A percentile compares a stretch with the other conserved stretches of the same genome.
These are phyloP conservation scores for Straminergon stramineum DNA, from an alignment of 225 moss, liverwort and hornwort genomes.

Conservation along the genomic window DNA sequence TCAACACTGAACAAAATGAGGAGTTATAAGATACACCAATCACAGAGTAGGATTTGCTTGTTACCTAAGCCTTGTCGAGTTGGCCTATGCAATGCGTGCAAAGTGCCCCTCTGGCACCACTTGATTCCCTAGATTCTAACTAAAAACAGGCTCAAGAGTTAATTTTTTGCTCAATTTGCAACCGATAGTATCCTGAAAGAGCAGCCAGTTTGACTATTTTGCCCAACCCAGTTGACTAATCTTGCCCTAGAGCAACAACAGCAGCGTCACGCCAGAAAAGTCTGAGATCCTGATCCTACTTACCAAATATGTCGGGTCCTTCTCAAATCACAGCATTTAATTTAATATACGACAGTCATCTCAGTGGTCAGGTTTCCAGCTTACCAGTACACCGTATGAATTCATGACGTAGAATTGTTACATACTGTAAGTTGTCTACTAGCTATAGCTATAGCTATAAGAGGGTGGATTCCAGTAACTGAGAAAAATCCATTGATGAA, in stretches of 20 bases:
- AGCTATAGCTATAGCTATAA: background rate
- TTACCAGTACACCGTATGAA: background rate
- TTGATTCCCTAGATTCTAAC: background rate
- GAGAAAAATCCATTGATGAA: background rate
- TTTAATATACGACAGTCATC: background rate
- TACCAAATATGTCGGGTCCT: background rate
- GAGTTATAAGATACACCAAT: background rate
- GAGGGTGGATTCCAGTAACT: background rate
- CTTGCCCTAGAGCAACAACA: background rate
- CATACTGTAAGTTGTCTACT: background rate
- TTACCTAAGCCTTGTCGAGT: background rate
- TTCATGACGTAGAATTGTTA: background rate
- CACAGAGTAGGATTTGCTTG: background rate
- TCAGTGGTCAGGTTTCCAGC: background rate
- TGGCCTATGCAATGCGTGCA: background rate
- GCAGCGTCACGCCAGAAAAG: background rate
- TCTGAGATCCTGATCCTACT: background rate
- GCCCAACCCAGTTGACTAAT: slow-evolving; percentile 2
- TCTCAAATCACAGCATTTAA: background rate
- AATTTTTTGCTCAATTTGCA: background rate
- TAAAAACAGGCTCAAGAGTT: background rate
- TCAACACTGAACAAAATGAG: background rate
- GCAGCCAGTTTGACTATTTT: background rate
- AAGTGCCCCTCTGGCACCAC: background rate
- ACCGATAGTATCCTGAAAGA: background rate